A percentile compares a stretch with the other conserved stretches of the same genome.
phyloP scores from a whole-genome alignment of 305 asterid genomes.

The Plantago coronopus region DNA sequence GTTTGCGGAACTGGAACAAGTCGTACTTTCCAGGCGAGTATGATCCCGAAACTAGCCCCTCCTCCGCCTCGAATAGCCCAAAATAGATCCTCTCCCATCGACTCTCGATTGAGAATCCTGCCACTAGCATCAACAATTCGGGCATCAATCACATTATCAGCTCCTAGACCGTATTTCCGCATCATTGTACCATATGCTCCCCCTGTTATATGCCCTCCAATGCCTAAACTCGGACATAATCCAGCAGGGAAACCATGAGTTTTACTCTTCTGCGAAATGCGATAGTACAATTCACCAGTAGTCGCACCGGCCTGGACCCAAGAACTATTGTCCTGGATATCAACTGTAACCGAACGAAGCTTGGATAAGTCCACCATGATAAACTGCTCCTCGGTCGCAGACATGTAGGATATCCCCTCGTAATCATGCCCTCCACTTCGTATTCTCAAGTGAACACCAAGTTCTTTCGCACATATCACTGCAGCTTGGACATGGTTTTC shows the following conservation, averaged over 20 bases:
- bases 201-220: constrained; percentile 78
- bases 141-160: constrained; percentile 62
- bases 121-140: constrained; percentile 53
- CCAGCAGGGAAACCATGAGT: constrained; percentile 75
- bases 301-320: constrained; percentile 54
- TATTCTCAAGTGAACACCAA: constrained; percentile 44
- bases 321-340: constrained; percentile 27
- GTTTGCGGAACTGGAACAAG: constrained; percentile 51
- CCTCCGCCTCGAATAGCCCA: constrained; percentile 83
- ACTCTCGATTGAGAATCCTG: constrained; percentile 42
- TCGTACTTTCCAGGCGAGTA: constrained; percentile 59
- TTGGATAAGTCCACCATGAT: constrained; percentile 45
- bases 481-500: constrained; percentile 69
- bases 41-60: constrained; percentile 57
- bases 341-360: constrained; percentile 40
- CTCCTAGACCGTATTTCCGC: constrained; percentile 71
- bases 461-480: constrained; percentile 47
- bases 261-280: constrained; percentile 53
- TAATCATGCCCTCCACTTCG: constrained; percentile 85
- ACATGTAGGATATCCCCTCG: constrained; percentile 64
- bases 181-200: constrained; percentile 75
- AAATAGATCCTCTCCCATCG: constrained; percentile 75
- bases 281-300: constrained; percentile 52
- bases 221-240: constrained; percentile 64
- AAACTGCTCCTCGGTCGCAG: constrained; percentile 37